phyloP scores from a whole-genome alignment of 1,284 basidiomycete species.

The Leccinum variabile region DNA sequence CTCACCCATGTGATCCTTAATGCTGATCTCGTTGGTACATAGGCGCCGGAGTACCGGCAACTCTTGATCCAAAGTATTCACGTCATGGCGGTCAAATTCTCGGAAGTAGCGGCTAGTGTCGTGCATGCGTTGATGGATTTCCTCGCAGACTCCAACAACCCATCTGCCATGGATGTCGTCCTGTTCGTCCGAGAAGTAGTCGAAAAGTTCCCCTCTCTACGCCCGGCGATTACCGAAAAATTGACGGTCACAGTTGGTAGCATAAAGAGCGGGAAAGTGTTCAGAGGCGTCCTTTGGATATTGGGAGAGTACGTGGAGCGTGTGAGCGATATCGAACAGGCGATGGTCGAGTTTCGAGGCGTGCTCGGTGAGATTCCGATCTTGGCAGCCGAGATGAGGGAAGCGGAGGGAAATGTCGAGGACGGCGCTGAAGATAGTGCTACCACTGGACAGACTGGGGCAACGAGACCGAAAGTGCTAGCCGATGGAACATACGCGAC shows the following conservation, averaged over 20 bases:
- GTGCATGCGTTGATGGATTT: constrained; percentile 99
- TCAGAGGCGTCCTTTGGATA: constrained; percentile 97
- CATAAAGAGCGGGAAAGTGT: constrained; percentile 98
- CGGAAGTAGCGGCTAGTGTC: constrained; percentile 96
- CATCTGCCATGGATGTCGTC: constrained; percentile 94
- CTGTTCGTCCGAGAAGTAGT: constrained; percentile 97
- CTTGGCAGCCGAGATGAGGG: constrained; percentile 85
- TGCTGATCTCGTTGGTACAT: not conserved
- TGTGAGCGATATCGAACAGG: constrained; percentile 63
- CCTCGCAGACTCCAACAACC: constrained; percentile 94
- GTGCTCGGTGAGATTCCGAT: constrained; percentile 97
- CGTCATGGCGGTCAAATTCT: constrained; percentile 95
- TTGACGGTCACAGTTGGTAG: constrained; percentile 83
- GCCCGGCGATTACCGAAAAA: constrained; percentile 83
- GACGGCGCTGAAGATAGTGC: constrained; percentile 43
- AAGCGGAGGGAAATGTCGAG: constrained; percentile 53
- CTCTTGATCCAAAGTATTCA: constrained; percentile 98
- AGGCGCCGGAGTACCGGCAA: constrained; percentile 94
- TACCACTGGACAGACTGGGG: constrained; percentile 39
- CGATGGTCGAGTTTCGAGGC: constrained; percentile 82
- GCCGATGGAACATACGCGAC: constrained; percentile 99
- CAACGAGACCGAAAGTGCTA: constrained; percentile 64
- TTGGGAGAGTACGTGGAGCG: constrained; percentile 91
- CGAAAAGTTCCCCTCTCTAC: constrained; percentile 93
- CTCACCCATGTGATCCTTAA: not conserved